Evolutionary conservation across 2,329 filamentous ascomycete species (phyloP).

Genomic region (Thyridium curvatum): DNA sequence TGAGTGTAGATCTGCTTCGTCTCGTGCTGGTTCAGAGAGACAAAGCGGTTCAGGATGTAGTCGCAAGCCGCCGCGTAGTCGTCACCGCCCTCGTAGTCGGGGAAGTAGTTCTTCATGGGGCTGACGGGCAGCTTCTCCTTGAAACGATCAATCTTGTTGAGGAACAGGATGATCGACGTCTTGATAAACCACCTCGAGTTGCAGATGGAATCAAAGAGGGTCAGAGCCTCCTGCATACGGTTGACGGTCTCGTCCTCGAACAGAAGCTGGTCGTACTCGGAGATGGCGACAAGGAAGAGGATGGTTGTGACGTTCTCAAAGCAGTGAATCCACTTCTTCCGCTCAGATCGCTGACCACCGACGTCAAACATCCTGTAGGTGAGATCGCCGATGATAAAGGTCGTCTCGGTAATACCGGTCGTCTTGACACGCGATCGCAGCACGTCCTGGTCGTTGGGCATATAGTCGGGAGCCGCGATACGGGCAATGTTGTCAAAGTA

Average conservation of each 20-base stretch:
- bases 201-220: conserved; percentile 81
- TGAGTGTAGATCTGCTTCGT: conserved; percentile 99
- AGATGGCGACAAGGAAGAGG: conserved; percentile 93
- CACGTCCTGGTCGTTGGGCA: conserved; percentile 92
- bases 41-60: conserved; percentile 98
- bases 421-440: conserved; percentile 96
- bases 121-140: conserved; percentile 78
- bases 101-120: conserved; percentile 85
- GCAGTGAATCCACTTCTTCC: conserved; percentile 99
- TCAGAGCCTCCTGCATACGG: conserved; percentile 86
- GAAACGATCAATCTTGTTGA: conserved; percentile 88
- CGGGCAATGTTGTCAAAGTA: conserved; percentile 95
- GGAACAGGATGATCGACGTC: conserved; percentile 81
- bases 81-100: conserved; percentile 88
- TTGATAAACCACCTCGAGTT: conserved; percentile 89
- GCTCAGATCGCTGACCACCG: conserved; percentile 88
- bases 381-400: conserved; percentile 89
- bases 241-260: conserved; percentile 97
- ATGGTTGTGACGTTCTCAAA: conserved; percentile 98
- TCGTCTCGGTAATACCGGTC: conserved; percentile 94
- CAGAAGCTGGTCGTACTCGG: conserved; percentile 91
- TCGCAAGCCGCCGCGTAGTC: conserved; percentile 96
- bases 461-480: conserved; percentile 85
- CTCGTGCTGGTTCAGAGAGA: conserved; percentile 97
- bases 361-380: conserved; percentile 98